phyloP scores from a whole-genome alignment of 2,329 filamentous ascomycete genomes.

The Celoporthe dispersa region DNA sequence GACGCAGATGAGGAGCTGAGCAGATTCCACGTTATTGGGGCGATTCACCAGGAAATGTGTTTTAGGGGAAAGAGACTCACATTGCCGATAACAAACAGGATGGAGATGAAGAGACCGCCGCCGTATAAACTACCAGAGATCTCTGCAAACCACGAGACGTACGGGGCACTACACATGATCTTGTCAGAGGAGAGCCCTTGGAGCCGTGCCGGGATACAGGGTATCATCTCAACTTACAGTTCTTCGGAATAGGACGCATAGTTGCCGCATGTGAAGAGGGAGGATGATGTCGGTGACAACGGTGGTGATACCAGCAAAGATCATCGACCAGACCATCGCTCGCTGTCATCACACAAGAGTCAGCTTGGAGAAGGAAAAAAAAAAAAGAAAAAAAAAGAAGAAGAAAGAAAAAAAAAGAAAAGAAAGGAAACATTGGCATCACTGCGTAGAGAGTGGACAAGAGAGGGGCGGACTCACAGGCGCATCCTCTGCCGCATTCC shows the following conservation, averaged over 20 bases:
- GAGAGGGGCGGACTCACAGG: not conserved
- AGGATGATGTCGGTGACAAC: conserved; percentile 7
- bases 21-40: not conserved
- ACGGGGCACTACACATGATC: not conserved
- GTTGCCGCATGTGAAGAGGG: conserved; percentile 13
- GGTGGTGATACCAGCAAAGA: conserved; percentile 7
- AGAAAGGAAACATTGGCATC: no score
- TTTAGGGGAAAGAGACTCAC: not conserved
- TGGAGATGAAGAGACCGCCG: conserved; percentile 9
- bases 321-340: conserved; percentile 17
- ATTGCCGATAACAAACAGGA: conserved; percentile 6
- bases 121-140: conserved; percentile 1
- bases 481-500: conserved; percentile 10
- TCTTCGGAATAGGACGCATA: not conserved
- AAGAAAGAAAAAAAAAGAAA: no score
- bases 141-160: conserved; percentile 13
- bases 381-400: no score
- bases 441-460: no score
- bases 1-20: conserved; percentile 8
- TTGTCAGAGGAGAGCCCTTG: not conserved
- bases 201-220: no score
- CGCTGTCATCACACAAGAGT: not conserved
- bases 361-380: no score
- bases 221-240: conserved; percentile 2
- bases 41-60: no score